Conservation (phyloP, 2,329 filamentous ascomycete species). For the Hymenotorrendiella dingleyae region DNA sequence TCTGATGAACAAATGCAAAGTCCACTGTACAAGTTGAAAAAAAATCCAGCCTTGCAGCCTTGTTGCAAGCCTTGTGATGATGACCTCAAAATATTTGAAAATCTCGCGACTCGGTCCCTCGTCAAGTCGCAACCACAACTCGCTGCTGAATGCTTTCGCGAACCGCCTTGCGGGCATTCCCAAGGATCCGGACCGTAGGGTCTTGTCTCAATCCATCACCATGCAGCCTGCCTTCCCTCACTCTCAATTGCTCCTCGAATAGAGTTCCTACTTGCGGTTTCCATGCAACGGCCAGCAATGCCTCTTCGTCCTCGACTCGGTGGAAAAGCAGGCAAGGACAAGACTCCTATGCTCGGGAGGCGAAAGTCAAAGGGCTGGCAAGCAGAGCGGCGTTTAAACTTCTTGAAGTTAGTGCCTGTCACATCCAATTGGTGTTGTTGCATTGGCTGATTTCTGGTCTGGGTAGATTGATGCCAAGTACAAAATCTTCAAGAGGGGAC, state of each 20-base stretch:
- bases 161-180: constrained; percentile 15
- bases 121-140: not conserved
- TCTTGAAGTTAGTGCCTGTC: constrained; percentile 55
- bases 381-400: constrained; percentile 93
- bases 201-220: not conserved
- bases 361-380: constrained; percentile 74
- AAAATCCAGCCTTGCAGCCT: constrained; percentile 2
- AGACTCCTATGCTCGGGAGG: constrained; percentile 68
- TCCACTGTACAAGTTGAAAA: too few relatives aligned
- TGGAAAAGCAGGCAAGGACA: constrained; percentile 77
- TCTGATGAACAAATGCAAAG: too few relatives aligned
- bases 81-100: not conserved
- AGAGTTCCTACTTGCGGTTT: not conserved
- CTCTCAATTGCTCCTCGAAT: not conserved
- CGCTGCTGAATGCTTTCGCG: constrained; percentile 24
- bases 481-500: constrained; percentile 68
- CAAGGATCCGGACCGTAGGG: constrained; percentile 5
- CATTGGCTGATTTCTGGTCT: constrained; percentile 3
- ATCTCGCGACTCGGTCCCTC: not conserved
- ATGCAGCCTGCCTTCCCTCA: not conserved
- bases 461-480: constrained; percentile 74
- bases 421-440: not conserved
- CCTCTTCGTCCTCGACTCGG: constrained; percentile 57
- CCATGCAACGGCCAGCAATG: not conserved
- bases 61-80: not conserved